phyloP scores from a whole-genome alignment of 1,284 basidiomycete genomes.

The Exobasidium cylindrosporum region DNA sequence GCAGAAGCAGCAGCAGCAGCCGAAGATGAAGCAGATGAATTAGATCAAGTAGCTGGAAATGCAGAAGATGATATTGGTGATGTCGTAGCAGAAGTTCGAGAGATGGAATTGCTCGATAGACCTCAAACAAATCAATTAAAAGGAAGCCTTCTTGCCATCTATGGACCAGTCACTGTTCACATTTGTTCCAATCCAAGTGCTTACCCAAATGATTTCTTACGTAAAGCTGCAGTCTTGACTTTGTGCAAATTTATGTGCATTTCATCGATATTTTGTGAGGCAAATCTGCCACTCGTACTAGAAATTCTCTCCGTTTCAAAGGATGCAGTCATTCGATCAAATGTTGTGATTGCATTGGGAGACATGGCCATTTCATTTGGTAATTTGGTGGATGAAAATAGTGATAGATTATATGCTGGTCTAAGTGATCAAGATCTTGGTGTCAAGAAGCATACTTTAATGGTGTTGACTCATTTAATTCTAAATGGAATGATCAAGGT shows the following conservation, averaged over 20 bases:
- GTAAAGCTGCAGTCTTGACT: conserved; percentile 80
- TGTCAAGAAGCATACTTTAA: conserved; percentile 98
- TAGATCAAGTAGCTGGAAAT: conserved; percentile 94
- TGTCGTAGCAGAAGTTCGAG: conserved; percentile 74
- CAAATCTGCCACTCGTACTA: conserved; percentile 82
- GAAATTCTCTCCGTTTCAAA: conserved; percentile 86
- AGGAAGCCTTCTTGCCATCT: conserved; percentile 72
- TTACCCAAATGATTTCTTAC: conserved; percentile 70
- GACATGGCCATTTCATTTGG: conserved; percentile 97
- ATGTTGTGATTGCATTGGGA: conserved; percentile 93
- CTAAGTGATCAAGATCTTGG: conserved; percentile 78
- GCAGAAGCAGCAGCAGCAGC: conserved; percentile 70
- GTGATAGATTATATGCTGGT: conserved; percentile 88
- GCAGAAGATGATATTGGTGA: conserved; percentile 98
- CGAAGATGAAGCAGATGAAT: conserved; percentile 72
- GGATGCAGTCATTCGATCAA: conserved; percentile 84
- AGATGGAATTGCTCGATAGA: conserved; percentile 71
- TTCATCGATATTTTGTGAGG: conserved; percentile 87
- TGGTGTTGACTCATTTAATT: conserved; percentile 97
- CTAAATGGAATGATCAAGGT: conserved; percentile 99
- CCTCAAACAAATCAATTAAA: conserved; percentile 56
- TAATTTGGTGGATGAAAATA: conserved; percentile 94
- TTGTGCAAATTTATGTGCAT: conserved; percentile 97
- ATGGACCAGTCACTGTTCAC: conserved; percentile 82
- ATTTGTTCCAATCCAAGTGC: conserved; percentile 69